phyloP scores from a whole-genome alignment of 164 flowering plant species.

The Tinospora cordifolia region DNA sequence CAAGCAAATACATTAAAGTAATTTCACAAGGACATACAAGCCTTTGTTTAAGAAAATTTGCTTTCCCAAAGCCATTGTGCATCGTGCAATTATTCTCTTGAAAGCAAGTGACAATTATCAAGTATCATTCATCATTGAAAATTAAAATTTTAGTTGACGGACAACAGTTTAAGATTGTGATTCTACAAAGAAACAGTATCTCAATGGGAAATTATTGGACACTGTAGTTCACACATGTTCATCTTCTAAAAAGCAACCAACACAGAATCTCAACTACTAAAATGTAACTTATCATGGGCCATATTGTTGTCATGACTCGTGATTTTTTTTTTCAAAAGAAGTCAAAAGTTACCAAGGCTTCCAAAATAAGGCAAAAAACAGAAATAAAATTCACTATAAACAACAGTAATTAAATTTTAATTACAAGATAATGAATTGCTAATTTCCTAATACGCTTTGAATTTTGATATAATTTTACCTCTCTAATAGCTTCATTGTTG shows the following conservation, averaged over 20 bases:
- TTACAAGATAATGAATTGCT: background rate
- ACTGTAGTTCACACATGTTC: background rate
- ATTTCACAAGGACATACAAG: too few relatives aligned
- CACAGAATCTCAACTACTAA: background rate
- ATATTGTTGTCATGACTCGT: background rate
- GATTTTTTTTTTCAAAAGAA: background rate
- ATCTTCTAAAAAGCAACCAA: background rate
- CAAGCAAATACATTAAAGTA: too few relatives aligned
- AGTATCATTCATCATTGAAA: background rate
- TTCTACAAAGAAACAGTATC: background rate
- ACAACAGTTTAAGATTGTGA: background rate
- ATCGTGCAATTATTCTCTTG: too few relatives aligned
- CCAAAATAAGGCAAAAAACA: background rate
- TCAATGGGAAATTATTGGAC: background rate
- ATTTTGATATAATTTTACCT: constrained; percentile 40
- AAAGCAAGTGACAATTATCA: background rate
- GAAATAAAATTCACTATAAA: background rate
- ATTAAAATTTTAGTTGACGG: background rate
- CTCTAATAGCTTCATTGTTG: constrained; percentile 84
- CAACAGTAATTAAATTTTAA: background rate
- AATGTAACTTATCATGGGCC: background rate
- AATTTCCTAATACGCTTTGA: background rate
- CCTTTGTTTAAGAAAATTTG: too few relatives aligned
- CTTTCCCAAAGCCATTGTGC: too few relatives aligned
- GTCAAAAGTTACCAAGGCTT: background rate